Percentiles rank a stretch among this genome's conserved stretches.
Conservation (phyloP, 2,329 filamentous ascomycete genomes). For the Paecilomyces sp. region DNA sequence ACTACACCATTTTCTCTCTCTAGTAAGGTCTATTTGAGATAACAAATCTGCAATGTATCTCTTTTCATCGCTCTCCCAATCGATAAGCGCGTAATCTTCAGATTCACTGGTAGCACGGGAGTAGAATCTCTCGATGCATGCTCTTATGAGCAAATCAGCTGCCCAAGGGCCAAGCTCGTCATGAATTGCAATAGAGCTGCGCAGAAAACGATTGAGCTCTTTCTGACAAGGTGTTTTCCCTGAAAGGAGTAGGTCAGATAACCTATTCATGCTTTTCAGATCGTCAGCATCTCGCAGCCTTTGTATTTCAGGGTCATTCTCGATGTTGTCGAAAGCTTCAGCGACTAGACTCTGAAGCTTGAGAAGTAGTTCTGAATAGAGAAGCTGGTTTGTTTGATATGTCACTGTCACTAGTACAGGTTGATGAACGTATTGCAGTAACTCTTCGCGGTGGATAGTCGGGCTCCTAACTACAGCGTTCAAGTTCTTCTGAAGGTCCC, state of each 20-base stretch:
- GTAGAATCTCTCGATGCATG: conserved; percentile 37
- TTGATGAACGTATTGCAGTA: conserved; percentile 61
- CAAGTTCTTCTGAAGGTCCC: conserved; percentile 60
- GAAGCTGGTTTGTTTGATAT: conserved; percentile 11
- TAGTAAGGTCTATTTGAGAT: conserved; percentile 12
- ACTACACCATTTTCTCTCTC: conserved; percentile 7
- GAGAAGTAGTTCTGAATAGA: conserved; percentile 27
- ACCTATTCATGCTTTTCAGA: conserved; percentile 10
- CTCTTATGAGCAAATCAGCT: conserved; percentile 57
- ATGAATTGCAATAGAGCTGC: conserved; percentile 45
- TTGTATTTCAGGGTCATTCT: conserved; percentile 54
- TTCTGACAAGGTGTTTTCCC: conserved; percentile 37
- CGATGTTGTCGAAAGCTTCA: conserved; percentile 43
- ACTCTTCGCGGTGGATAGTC: conserved; percentile 59
- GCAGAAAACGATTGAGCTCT: conserved; percentile 51
- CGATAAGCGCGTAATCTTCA: conserved; percentile 24
- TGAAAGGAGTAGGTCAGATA: conserved; percentile 20
- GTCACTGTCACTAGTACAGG: conserved; percentile 47
- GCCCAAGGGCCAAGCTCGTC: conserved; percentile 62
- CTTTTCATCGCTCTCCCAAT: conserved; percentile 46
- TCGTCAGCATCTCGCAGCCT: conserved; percentile 37
- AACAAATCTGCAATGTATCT: conserved; percentile 46
- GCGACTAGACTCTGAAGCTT: conserved; percentile 37
- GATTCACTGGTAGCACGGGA: conserved; percentile 16
- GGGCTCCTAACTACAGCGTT: conserved; percentile 65